phyloP scores from a whole-genome alignment of 1,284 basidiomycete genomes.

The Exobasidium rhododendri region DNA sequence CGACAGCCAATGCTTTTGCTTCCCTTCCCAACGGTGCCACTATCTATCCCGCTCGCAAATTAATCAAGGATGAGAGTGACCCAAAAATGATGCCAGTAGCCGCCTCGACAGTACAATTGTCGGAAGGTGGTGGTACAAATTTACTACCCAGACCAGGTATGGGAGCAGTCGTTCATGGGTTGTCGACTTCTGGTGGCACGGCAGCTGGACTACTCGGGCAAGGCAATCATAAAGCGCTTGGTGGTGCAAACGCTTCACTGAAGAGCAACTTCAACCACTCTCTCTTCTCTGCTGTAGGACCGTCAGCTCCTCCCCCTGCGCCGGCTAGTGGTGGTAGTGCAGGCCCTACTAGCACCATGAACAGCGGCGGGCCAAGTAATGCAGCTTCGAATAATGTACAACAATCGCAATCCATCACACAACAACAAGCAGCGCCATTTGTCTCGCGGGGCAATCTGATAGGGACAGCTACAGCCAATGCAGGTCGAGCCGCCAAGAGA shows the following conservation, averaged over 20 bases:
- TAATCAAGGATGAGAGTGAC: constrained; percentile 61
- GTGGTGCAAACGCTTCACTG: not conserved
- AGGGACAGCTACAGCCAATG: constrained; percentile 7
- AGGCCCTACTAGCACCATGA: not conserved
- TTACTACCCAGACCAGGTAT: not conserved
- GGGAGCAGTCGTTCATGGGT: not conserved
- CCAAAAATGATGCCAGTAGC: constrained; percentile 47
- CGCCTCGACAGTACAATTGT: not conserved
- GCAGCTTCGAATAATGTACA: not conserved
- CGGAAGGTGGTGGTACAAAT: not conserved
- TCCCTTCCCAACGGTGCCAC: constrained; percentile 56
- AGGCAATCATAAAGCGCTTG: not conserved
- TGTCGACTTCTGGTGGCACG: not conserved
- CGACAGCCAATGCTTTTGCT: constrained; percentile 29
- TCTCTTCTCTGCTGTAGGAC: constrained; percentile 2
- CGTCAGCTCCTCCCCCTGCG: constrained; percentile 13
- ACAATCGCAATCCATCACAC: not conserved
- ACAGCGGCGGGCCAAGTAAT: constrained; percentile 1
- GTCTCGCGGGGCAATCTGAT: not conserved
- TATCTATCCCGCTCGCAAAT: constrained; percentile 58
- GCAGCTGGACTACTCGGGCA: not conserved
- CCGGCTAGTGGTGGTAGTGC: constrained; percentile 10
- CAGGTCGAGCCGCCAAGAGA: constrained; percentile 3
- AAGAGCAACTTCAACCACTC: not conserved
- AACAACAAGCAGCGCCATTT: not conserved